Conservation (phyloP, 2,329 filamentous ascomycete species). For the Pseudophaeomoniella oleicola region DNA sequence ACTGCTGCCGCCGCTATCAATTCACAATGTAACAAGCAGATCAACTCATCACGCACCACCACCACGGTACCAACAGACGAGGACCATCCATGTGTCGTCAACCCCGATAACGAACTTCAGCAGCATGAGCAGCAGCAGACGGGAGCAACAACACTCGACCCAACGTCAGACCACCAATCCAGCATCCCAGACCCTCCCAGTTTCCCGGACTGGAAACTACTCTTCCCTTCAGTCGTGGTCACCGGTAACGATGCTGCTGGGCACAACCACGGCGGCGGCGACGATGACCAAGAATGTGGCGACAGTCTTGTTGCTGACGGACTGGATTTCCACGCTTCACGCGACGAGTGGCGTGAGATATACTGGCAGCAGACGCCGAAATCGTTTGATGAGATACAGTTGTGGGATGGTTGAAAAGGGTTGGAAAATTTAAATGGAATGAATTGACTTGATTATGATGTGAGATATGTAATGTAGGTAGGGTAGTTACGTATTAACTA, state of each 20-base stretch:
- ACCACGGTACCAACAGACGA: background rate
- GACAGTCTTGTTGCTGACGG: slow-evolving; percentile 8
- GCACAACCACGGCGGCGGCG: background rate
- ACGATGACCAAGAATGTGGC: no score
- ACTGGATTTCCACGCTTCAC: slow-evolving; percentile 23
- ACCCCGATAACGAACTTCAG: background rate
- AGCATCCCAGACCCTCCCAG: background rate
- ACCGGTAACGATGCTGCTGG: slow-evolving; percentile 18
- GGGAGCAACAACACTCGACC: background rate
- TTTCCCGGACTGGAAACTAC: slow-evolving; percentile 23
- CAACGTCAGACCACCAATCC: background rate
- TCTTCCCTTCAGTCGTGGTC: slow-evolving; percentile 25
- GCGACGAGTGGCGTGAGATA: slow-evolving; percentile 30
- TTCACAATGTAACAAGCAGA: background rate
- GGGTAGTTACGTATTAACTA: background rate
- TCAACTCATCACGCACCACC: background rate
- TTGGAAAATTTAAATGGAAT: background rate
- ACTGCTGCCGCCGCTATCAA: background rate
- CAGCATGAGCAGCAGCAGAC: no score
- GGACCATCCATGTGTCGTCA: background rate
- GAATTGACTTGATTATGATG: background rate
- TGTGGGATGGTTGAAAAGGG: background rate
- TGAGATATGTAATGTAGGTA: background rate
- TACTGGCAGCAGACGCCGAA: slow-evolving; percentile 24
- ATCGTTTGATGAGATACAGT: background rate